Percentiles rank a stretch among this genome's conserved stretches.
phyloP scores from a whole-genome alignment of 208 protist genomes.

The Trichomonas tenax region DNA sequence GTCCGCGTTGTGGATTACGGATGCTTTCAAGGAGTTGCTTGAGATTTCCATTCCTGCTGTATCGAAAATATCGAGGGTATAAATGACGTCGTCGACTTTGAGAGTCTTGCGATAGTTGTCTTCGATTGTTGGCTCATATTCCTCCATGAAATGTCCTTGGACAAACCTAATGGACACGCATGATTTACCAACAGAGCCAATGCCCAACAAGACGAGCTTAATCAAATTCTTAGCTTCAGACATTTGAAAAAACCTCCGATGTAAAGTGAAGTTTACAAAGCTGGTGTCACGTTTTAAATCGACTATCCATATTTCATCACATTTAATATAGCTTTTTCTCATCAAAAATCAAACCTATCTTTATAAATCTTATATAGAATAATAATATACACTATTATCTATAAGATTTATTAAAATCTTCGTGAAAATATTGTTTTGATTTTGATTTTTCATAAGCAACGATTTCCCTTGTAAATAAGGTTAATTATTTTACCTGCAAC shows the following conservation, averaged over 20 bases:
- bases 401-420: no score
- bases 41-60: constrained; percentile 2
- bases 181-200: not conserved
- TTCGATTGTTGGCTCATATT: not conserved
- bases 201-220: not conserved
- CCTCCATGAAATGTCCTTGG: not conserved
- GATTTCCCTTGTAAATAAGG: no score
- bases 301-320: no score
- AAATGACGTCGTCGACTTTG: not conserved
- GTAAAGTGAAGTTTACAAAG: not conserved
- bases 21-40: not conserved
- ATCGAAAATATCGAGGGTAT: not conserved
- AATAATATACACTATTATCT: no score
- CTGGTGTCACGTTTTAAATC: no score
- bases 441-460: no score
- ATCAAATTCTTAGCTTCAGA: not conserved
- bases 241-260: not conserved
- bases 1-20: not conserved
- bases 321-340: no score
- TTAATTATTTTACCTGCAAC: no score
- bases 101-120: not conserved
- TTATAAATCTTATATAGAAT: no score
- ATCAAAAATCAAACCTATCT: no score
- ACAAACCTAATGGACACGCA: not conserved
- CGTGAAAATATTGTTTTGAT: no score